Evolutionary conservation across 1,139 yeast species (phyloP).

Genomic region (Kodamaea sp.): DNA sequence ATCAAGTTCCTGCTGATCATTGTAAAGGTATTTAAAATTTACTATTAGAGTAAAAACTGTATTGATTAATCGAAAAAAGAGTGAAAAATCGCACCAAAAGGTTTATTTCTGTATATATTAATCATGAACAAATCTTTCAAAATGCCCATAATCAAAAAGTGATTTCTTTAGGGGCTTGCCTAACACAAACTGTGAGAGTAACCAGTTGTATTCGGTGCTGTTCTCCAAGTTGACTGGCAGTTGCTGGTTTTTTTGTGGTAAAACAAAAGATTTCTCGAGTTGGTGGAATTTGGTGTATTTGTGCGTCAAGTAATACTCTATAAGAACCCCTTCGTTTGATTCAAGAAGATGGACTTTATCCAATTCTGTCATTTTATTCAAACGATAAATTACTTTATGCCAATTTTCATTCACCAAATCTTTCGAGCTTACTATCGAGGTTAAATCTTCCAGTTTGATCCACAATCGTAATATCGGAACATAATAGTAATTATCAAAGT

Average conservation of each 20-base stretch:
- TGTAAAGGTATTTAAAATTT: too few relatives aligned
- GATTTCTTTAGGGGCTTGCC: constrained; percentile 28
- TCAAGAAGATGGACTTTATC: constrained; percentile 11
- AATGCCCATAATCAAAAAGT: constrained; percentile 28
- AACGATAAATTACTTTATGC: constrained; percentile 1
- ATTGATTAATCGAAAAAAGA: too few relatives aligned
- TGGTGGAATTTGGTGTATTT: constrained; percentile 12
- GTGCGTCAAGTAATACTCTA: constrained; percentile 13
- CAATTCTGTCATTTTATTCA: constrained; percentile 12
- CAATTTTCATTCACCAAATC: not conserved
- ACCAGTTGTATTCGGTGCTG: constrained; percentile 19
- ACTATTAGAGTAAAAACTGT: too few relatives aligned
- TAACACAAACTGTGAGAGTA: constrained; percentile 26
- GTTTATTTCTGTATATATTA: not conserved
- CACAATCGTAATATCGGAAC: constrained; percentile 32
- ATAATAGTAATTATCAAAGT: constrained; percentile 27
- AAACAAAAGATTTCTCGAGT: constrained; percentile 17
- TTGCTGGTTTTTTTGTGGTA: constrained; percentile 20
- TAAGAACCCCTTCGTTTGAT: constrained; percentile 8
- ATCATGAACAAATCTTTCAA: constrained; percentile 18
- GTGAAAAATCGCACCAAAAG: too few relatives aligned
- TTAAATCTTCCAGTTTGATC: constrained; percentile 24
- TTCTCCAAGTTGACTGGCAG: constrained; percentile 17
- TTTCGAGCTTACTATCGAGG: constrained; percentile 5
- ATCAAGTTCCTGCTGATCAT: too few relatives aligned